Evolutionary conservation across 1,284 basidiomycete species (phyloP).

Genomic region (Tilletia indica): DNA sequence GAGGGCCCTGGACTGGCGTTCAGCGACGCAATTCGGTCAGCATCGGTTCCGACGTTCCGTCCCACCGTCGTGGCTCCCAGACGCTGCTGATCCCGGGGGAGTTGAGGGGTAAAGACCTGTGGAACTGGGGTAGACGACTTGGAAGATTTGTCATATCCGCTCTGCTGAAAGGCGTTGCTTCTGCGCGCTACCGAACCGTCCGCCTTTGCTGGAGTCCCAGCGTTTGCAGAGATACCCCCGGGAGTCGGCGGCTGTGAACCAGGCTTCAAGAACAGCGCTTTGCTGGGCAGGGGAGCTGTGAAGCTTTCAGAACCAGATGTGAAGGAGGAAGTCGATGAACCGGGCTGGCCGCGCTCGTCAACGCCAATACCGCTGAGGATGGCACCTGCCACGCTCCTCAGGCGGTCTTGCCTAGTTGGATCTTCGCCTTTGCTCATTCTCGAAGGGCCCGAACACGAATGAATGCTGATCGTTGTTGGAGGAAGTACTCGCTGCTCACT

Average conservation of each 20-base stretch:
- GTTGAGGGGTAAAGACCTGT: slow-evolving; percentile 7
- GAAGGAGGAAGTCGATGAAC: not conserved
- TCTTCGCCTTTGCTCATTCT: no score
- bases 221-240: not conserved
- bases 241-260: slow-evolving; percentile 13
- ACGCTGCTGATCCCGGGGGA: not conserved
- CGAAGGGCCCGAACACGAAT: no score
- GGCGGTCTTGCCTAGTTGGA: no score
- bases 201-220: not conserved
- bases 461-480: no score
- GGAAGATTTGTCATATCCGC: not conserved
- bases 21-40: not conserved
- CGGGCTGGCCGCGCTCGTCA: not conserved
- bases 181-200: not conserved
- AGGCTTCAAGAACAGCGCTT: not conserved
- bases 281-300: not conserved
- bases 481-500: no score
- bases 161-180: not conserved
- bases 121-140: slow-evolving; percentile 11
- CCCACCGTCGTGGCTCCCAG: not conserved
- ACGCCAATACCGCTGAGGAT: not conserved
- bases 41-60: no score
- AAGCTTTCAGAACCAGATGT: not conserved
- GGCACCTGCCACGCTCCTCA: slow-evolving; percentile 4
- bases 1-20: not conserved